A percentile compares a stretch with the other conserved stretches of the same genome.
These are phyloP conservation scores for Odonthalia washingtoniensis DNA, from an alignment of 31 red algal species.

Conservation along the genomic window DNA sequence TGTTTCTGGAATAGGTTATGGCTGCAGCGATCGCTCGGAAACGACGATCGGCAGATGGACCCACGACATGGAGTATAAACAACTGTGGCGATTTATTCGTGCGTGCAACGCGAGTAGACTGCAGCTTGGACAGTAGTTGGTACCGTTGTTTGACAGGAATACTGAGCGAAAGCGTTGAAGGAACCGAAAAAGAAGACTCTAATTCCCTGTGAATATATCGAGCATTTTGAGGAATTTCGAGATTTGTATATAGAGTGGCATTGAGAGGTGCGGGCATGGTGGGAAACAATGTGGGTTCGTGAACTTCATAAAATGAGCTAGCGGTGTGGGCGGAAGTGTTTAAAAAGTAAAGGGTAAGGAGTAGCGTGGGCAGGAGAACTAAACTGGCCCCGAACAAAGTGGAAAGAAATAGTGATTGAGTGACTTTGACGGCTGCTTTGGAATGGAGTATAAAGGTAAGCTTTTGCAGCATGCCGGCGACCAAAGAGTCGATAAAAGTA, in stretches of 20 bases:
- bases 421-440: background rate
- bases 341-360: background rate
- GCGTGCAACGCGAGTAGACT: conserved; percentile 3
- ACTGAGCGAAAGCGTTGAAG: conserved; percentile 50
- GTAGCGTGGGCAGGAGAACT: background rate
- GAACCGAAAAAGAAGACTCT: conserved; percentile 22
- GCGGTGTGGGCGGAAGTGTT: background rate
- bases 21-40: conserved; percentile 52
- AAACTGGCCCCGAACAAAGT: background rate
- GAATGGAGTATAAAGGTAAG: too few relatives aligned
- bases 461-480: too few relatives aligned
- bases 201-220: background rate
- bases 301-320: background rate
- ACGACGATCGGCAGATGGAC: conserved; percentile 13
- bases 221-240: background rate
- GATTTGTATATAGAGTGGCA: background rate
- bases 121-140: conserved; percentile 44
- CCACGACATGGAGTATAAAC: conserved; percentile 64
- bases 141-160: conserved; percentile 36
- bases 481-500: too few relatives aligned
- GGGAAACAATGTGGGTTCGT: background rate
- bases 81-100: conserved; percentile 29
- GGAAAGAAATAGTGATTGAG: background rate
- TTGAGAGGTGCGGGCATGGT: background rate
- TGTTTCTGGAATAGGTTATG: conserved; percentile 62